phyloP scores from a whole-genome alignment of 2,329 filamentous ascomycete species.

The Phialophora macrospora region DNA sequence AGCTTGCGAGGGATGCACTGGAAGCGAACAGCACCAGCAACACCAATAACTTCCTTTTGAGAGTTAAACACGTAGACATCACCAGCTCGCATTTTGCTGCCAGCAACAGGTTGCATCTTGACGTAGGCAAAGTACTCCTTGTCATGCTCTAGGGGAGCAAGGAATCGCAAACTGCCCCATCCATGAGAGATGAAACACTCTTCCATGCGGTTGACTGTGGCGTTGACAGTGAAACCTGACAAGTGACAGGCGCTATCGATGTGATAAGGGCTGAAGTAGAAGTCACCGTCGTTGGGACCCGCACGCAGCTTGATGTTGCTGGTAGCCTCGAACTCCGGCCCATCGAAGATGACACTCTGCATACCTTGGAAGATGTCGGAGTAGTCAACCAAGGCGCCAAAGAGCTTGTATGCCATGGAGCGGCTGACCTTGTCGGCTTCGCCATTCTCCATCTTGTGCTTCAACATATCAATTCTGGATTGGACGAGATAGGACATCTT shows the following conservation, averaged over 20 bases:
- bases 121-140: conserved; percentile 65
- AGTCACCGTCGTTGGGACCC: conserved; percentile 40
- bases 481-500: conserved; percentile 43
- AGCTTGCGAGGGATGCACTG: conserved; percentile 49
- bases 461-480: conserved; percentile 43
- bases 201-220: conserved; percentile 61
- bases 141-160: conserved; percentile 57
- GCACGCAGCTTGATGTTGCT: conserved; percentile 43
- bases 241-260: conserved; percentile 49
- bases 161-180: conserved; percentile 64
- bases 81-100: conserved; percentile 60
- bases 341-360: conserved; percentile 46
- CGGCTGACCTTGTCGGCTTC: conserved; percentile 43
- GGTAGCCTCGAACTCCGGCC: conserved; percentile 46
- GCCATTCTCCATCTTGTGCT: conserved; percentile 41
- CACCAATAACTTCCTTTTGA: conserved; percentile 62
- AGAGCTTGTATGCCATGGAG: conserved; percentile 47
- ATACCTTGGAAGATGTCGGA: conserved; percentile 45
- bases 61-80: conserved; percentile 65
- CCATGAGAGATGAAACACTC: conserved; percentile 67
- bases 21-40: conserved; percentile 57
- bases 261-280: conserved; percentile 47
- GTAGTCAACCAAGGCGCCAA: conserved; percentile 46
- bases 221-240: conserved; percentile 46
- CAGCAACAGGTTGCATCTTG: conserved; percentile 60